Base-by-base conservation (phyloP, 1,284 basidiomycete genomes). In the Quambalaria eucalypti region DNA sequence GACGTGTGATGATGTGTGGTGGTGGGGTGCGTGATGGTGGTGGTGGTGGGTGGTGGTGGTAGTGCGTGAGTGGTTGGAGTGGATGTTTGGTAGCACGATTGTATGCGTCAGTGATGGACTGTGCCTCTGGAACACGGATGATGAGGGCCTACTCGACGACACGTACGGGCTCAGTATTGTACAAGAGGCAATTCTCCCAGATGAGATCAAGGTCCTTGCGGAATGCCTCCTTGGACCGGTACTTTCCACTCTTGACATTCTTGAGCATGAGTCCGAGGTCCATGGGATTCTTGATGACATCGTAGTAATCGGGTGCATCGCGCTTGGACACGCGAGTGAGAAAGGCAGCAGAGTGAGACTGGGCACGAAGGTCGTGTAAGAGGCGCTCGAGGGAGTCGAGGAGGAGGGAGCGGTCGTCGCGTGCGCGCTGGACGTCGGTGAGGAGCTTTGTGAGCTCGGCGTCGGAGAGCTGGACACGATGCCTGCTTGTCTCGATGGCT, bases 161-260 rank as follows among this genome's bases (percentile, higher is more conserved):
- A 49, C 54, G 38, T 66, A 90, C 91, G 77, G 90, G 87, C 16
- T 85, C 83, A 25, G 87, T 85, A 75, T 99, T 99, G 77, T 97
- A 98, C 10, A 82, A 83, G 65, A 87, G 82, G 76, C 93, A 97
- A 69, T 98, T 98, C 52, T 85, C 84, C 93, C 93, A 98, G 66
- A 99, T 97, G 59, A 95, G 82, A 66, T 93, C 88, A 44, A 99
- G 79, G 77, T 99, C 95, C 59, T 87, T 85, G 60, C 86, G 85
- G 76, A 99, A 98, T 69, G 93, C 87, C 59, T 83, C 82, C 78
- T 98, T 97, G 52, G 84, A 88, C 78, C 92, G 93, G 82, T 96
- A 97, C 56, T 67, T 64, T 4, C 87, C 88, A 50, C 81, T 79
- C 79, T 93, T 96, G 73, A 95, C 85, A 78, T 93, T 93, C 79